These are phyloP conservation scores for Ceratorhiza oryzae-sativae DNA, from an alignment of 1,284 basidiomycete genomes.

Conservation along the genomic window DNA sequence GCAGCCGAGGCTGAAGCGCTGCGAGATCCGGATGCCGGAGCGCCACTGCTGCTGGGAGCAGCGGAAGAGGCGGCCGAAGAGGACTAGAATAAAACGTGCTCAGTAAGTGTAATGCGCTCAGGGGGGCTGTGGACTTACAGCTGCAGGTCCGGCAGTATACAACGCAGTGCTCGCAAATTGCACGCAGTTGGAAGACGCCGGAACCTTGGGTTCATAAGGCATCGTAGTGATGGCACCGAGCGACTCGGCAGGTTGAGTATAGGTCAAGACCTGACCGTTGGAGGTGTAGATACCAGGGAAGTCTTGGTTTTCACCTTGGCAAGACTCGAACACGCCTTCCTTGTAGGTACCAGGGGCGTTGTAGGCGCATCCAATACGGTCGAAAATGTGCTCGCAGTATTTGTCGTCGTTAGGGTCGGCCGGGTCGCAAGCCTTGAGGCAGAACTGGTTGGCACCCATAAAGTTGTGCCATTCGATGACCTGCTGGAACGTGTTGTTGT, in stretches of 20 bases:
- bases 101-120: background rate
- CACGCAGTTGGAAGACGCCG: constrained; percentile 68
- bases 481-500: constrained; percentile 56
- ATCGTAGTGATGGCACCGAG: constrained; percentile 63
- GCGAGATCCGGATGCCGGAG: background rate
- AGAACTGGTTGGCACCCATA: constrained; percentile 64
- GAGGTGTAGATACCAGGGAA: constrained; percentile 47
- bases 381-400: constrained; percentile 68
- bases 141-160: constrained; percentile 54
- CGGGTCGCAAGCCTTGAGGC: constrained; percentile 70
- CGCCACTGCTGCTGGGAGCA: background rate
- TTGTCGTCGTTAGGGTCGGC: constrained; percentile 57
- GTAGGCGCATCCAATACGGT: constrained; percentile 72
- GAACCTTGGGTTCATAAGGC: constrained; percentile 66
- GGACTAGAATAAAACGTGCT: background rate
- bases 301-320: constrained; percentile 48
- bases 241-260: constrained; percentile 66
- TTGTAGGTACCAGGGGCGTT: constrained; percentile 49
- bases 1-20: background rate
- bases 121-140: constrained; percentile 4
- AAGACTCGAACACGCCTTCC: constrained; percentile 46
- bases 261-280: constrained; percentile 52
- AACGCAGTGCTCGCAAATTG: constrained; percentile 63
- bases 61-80: background rate
- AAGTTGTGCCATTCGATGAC: constrained; percentile 65